Evolutionary conservation across 306 rosid genomes (phyloP).

Genomic region (Trifolium fragiferum): DNA sequence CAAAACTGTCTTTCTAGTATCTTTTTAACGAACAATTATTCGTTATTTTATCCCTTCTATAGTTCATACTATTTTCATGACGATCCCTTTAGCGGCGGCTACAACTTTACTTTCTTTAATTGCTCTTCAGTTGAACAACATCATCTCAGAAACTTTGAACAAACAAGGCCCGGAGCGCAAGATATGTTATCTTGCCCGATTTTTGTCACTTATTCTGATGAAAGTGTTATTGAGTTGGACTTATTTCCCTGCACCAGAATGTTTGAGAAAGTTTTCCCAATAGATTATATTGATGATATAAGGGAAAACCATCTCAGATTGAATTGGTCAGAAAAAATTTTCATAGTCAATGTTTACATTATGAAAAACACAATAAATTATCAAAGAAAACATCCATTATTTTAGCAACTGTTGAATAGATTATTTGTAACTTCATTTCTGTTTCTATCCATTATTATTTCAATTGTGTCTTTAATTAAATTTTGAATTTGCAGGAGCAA

Average conservation of each 20-base stretch:
- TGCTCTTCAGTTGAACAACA: slow-evolving; percentile 10
- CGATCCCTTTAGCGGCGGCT: background rate
- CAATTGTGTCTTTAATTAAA: background rate
- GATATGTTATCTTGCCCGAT: slow-evolving; percentile 6
- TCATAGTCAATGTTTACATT: background rate
- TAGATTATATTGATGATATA: background rate
- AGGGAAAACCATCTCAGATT: background rate
- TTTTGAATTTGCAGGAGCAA: slow-evolving; percentile 1
- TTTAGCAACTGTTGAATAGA: background rate
- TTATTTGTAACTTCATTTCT: background rate
- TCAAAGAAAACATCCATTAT: background rate
- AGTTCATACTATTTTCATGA: background rate
- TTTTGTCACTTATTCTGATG: background rate
- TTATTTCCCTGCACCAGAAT: background rate
- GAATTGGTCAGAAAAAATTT: background rate
- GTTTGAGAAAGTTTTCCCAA: background rate
- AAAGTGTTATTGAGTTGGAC: background rate
- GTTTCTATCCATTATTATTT: background rate
- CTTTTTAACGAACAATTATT: slow-evolving; percentile 14
- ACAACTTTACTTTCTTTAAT: background rate
- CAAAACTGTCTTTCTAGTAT: slow-evolving; percentile 18
- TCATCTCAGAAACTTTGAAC: background rate
- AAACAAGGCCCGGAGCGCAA: background rate
- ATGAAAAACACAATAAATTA: background rate
- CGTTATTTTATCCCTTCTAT: slow-evolving; percentile 12